Evolutionary conservation across 2,329 filamentous ascomycete species (phyloP).

Genomic region (Phaeosphaeriaceae sp.): DNA sequence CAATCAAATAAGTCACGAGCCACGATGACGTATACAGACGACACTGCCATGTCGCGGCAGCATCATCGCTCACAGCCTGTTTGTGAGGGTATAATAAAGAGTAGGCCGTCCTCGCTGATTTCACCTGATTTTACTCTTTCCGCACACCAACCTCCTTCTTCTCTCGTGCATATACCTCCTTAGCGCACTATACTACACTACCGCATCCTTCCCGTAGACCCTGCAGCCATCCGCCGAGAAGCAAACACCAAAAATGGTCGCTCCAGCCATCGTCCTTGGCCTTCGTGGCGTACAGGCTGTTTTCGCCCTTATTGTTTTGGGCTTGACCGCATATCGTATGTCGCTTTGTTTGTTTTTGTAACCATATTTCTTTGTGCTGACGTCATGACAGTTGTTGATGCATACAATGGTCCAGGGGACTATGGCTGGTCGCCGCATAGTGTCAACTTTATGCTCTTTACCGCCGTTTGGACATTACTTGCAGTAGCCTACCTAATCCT

Average conservation of each 20-base stretch:
- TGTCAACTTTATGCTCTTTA: constrained; percentile 82
- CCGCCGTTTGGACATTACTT: constrained; percentile 74
- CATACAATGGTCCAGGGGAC: constrained; percentile 56
- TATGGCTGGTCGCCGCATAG: constrained; percentile 58
- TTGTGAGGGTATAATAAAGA: constrained; percentile 21
- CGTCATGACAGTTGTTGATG: constrained; percentile 53
- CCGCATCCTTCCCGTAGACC: constrained; percentile 1
- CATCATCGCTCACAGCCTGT: constrained; percentile 19
- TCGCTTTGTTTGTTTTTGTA: constrained; percentile 13
- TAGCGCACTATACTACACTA: background rate
- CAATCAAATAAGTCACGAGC: constrained; percentile 12
- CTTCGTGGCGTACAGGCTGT: constrained; percentile 72
- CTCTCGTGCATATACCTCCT: background rate
- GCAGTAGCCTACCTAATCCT: constrained; percentile 74
- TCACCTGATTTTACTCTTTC: background rate
- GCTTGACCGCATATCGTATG: constrained; percentile 76
- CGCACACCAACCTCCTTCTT: background rate
- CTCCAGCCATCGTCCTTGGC: constrained; percentile 59
- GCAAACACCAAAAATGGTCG: constrained; percentile 23
- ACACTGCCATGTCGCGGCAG: constrained; percentile 18
- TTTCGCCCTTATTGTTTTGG: constrained; percentile 77
- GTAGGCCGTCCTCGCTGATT: background rate
- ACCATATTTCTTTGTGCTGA: background rate
- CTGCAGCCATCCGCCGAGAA: constrained; percentile 3
- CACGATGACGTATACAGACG: constrained; percentile 14